Evolutionary conservation across 805 yeast species (phyloP).

Genomic region (Metschnikowia lochheadii): DNA sequence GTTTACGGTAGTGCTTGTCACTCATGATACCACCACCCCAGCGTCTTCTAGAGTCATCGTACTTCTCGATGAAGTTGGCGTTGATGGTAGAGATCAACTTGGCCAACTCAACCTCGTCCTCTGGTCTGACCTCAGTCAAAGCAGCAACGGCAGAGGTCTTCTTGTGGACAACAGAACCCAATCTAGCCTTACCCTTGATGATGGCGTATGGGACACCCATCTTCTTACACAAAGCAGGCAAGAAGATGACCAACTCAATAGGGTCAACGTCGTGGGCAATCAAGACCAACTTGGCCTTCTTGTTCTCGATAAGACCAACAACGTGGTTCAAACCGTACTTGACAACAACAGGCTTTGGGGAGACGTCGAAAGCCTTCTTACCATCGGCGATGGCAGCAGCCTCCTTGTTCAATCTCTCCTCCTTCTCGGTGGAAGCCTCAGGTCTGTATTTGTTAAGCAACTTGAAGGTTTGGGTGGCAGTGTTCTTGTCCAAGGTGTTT

Average conservation of each 20-base stretch:
- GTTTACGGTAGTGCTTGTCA: constrained; percentile 84
- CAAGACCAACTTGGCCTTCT: constrained; percentile 95
- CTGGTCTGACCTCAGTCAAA: constrained; percentile 98
- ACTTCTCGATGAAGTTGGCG: constrained; percentile 89
- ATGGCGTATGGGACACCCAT: constrained; percentile 99
- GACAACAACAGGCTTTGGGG: constrained; percentile 94
- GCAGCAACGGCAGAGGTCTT: constrained; percentile 98
- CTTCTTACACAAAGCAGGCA: constrained; percentile 98
- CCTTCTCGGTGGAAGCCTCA: constrained; percentile 95
- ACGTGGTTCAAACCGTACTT: constrained; percentile 99
- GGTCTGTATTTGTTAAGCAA: constrained; percentile 99
- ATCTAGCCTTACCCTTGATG: constrained; percentile 97
- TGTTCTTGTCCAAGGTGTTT: constrained; percentile 95
- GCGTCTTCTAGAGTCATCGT: constrained; percentile 95
- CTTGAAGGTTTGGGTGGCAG: constrained; percentile 96
- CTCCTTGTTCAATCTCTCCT: constrained; percentile 97
- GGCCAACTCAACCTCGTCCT: constrained; percentile 94
- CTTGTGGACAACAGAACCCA: constrained; percentile 95
- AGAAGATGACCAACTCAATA: constrained; percentile 92
- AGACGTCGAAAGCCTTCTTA: constrained; percentile 93
- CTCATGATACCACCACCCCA: constrained; percentile 99
- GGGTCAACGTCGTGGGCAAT: constrained; percentile 99
- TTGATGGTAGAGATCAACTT: constrained; percentile 88
- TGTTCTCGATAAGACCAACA: constrained; percentile 95
- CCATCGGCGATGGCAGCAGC: constrained; percentile 99